phyloP scores from a whole-genome alignment of 768 basidiomycete genomes.

The Cyathus striatus region DNA sequence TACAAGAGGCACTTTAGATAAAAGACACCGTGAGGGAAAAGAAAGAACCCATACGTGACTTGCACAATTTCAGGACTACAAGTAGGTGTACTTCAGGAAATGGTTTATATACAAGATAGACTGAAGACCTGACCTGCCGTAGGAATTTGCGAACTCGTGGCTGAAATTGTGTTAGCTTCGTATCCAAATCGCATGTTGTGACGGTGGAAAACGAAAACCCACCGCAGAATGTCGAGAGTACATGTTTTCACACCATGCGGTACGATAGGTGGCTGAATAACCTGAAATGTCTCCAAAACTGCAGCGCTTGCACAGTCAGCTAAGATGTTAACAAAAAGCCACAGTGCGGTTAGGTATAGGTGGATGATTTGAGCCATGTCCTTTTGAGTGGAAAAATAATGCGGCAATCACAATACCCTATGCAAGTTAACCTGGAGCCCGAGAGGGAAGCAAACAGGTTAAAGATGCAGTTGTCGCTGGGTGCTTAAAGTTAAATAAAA shows the following conservation, averaged over 20 bases:
- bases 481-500: too few relatives aligned
- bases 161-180: slow-evolving; percentile 22
- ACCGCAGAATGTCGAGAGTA: slow-evolving; percentile 64
- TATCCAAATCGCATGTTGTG: background rate
- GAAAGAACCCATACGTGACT: slow-evolving; percentile 32
- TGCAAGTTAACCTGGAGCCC: too few relatives aligned
- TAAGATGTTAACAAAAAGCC: too few relatives aligned
- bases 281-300: slow-evolving; percentile 62
- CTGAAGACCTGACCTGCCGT: slow-evolving; percentile 46
- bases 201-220: background rate
- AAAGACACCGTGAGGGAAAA: too few relatives aligned
- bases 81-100: background rate
- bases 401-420: too few relatives aligned
- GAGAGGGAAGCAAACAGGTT: too few relatives aligned
- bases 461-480: too few relatives aligned
- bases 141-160: slow-evolving; percentile 70
- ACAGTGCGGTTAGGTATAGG: too few relatives aligned
- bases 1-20: too few relatives aligned
- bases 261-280: slow-evolving; percentile 65
- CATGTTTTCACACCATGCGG: slow-evolving; percentile 59
- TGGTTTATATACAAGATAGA: background rate
- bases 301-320: too few relatives aligned
- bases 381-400: too few relatives aligned
- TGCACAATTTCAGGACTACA: slow-evolving; percentile 59
- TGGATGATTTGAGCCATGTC: too few relatives aligned